Evolutionary conservation across 805 yeast species (phyloP).

Genomic region (Metschnikowia noctiluminum): DNA sequence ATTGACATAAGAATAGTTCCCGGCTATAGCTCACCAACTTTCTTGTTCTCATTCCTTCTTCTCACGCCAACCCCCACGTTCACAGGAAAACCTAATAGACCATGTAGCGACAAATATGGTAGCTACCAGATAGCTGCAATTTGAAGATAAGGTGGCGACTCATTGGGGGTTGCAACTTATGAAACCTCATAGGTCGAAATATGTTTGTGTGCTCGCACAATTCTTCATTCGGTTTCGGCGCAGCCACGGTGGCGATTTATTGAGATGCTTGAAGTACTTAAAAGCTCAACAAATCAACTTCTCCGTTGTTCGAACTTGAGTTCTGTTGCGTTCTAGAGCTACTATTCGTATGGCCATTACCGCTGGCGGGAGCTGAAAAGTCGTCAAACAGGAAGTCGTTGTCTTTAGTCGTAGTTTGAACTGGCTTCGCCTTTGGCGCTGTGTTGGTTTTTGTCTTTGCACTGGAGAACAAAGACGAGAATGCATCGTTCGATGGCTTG

Average conservation of each 20-base stretch:
- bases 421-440: constrained; percentile 12
- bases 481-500: constrained; percentile 56
- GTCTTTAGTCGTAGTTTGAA: constrained; percentile 6
- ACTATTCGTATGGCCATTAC: neutral
- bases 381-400: constrained; percentile 34
- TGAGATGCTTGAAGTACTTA: constrained; percentile 16
- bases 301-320: constrained; percentile 25
- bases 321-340: constrained; percentile 7
- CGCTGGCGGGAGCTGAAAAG: constrained; percentile 20
- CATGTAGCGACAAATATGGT: no score
- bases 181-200: no score
- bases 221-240: no score
- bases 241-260: no score
- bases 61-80: no score
- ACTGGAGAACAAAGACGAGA: constrained; percentile 62
- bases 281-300: constrained; percentile 49
- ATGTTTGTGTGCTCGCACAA: no score
- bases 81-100: no score
- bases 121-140: no score
- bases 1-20: neutral
- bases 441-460: constrained; percentile 49
- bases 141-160: no score
- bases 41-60: no score
- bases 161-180: no score
- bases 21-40: no score